These are phyloP conservation scores for Lumnitzera racemosa DNA, from an alignment of 345 rosid genomes.

Conservation along the genomic window DNA sequence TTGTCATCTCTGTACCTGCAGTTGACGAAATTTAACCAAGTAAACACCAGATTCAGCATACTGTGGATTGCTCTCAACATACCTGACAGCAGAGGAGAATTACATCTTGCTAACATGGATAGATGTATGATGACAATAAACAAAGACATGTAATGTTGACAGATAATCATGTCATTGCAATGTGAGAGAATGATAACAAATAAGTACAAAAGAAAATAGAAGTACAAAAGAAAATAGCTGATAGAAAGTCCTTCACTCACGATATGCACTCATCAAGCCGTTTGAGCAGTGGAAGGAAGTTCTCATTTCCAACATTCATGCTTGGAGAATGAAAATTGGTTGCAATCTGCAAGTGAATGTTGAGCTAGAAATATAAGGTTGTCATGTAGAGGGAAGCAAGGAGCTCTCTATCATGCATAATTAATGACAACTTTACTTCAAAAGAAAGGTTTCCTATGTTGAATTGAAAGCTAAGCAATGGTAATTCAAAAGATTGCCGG, in stretches of 20 bases:
- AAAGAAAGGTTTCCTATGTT: too few species aligned
- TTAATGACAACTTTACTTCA: too few species aligned
- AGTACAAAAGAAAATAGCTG: slow-evolving; percentile 1
- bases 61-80: slow-evolving; percentile 83
- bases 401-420: background rate
- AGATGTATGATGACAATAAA: background rate
- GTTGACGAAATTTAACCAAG: slow-evolving; percentile 94
- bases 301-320: slow-evolving; percentile 70
- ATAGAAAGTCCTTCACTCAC: slow-evolving; percentile 40
- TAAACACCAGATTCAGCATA: slow-evolving; percentile 93
- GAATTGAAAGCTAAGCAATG: too few species aligned
- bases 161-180: background rate
- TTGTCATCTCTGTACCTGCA: slow-evolving; percentile 50
- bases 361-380: slow-evolving; percentile 6
- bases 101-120: background rate
- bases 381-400: slow-evolving; percentile 3
- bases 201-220: background rate
- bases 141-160: background rate
- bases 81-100: slow-evolving; percentile 30
- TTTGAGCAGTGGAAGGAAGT: slow-evolving; percentile 83
- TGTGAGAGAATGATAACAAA: background rate
- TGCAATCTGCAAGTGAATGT: slow-evolving; percentile 52
- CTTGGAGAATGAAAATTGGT: slow-evolving; percentile 78
- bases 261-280: slow-evolving; percentile 89
- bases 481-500: too few species aligned